Evolutionary conservation across 78 protist genomes (phyloP), one percentile per base, ranked within the genome.

Genomic region (Isochrysis galbana): DNA sequence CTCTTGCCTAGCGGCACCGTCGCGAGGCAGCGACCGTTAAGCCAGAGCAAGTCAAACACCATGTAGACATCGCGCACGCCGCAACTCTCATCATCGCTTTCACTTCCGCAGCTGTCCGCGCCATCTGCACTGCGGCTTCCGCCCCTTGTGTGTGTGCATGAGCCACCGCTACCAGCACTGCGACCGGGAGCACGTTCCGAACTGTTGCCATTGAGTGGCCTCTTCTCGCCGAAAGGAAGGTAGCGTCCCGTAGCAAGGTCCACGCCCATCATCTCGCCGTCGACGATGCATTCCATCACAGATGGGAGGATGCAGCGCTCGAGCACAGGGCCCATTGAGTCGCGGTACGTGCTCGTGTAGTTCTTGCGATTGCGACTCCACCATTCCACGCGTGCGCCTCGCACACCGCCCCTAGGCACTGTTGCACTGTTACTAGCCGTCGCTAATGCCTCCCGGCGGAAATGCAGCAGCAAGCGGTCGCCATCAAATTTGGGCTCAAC

Each of bases 221-320:
- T 61, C 46, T 47, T 84, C 46, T 84, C n/a, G 46, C 72, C 70
- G 21, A 48, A 47, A 22, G 90, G 72, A 3, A 2, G 11, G 32
- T 34, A 48, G 34, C 14, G 11, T 7, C 14, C 45, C 32, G 45
- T 1, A 4, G 0, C 45, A n/a, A 0, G 2, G 41, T 44, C 41
- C 90, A 44, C 34, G 46, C 19, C 70, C 67, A 84, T 34, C 90
- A 84, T 84, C 90, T 84, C 90, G 72, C 90, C 90, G 90, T 84
- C 90, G 34, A 84, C 34, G 14, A 84, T n/a, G 72, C 5, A 0
- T 70, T 19, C 7, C 21, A 0, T 1, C 21, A 34, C 34, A 14
- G 14, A 5, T 0, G 32, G 39, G 0, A 4, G 23, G 17, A 84
- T 2, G 32, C 72, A n/a, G 46, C 14, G 23, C 14, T 1, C 0